phyloP scores from a whole-genome alignment of 2,329 filamentous ascomycete species.

The Colletotrichum salicis region DNA sequence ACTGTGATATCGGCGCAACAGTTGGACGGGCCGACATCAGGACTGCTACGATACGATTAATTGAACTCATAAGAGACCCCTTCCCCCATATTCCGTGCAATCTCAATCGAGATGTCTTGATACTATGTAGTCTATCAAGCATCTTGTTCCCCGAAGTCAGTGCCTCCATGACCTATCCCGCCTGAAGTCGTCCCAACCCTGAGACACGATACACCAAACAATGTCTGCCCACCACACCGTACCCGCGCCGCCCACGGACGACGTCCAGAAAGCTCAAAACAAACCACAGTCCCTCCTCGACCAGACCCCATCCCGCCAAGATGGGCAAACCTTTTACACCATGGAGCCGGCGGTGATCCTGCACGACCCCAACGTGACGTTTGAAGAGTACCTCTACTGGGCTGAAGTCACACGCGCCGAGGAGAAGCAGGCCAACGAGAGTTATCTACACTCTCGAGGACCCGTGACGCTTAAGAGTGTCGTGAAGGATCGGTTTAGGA shows the following conservation, averaged over 20 bases:
- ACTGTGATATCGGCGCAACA: background rate
- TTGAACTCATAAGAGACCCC: background rate
- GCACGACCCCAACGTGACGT: slow-evolving; percentile 39
- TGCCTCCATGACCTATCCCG: background rate
- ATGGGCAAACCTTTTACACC: background rate
- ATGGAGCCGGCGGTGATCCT: slow-evolving; percentile 5
- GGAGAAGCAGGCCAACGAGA: slow-evolving; percentile 31
- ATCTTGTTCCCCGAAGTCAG: background rate
- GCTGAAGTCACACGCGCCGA: slow-evolving; percentile 40
- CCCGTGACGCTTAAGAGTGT: slow-evolving; percentile 32
- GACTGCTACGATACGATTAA: background rate
- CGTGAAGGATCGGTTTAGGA: slow-evolving; percentile 36
- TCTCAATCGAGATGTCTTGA: background rate
- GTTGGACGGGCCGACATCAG: background rate
- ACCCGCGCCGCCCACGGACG: slow-evolving; percentile 17
- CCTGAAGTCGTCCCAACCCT: slow-evolving; percentile 24
- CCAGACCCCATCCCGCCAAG: background rate
- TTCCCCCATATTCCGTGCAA: background rate
- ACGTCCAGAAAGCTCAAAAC: background rate
- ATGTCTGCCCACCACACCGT: slow-evolving; percentile 12
- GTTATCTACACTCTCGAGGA: slow-evolving; percentile 25
- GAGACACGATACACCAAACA: slow-evolving; percentile 10
- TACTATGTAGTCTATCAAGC: background rate
- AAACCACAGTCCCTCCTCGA: background rate
- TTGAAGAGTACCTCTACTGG: slow-evolving; percentile 43